Conservation (phyloP, 2,329 filamentous ascomycete species). For the Lasiodiplodia sp. region DNA sequence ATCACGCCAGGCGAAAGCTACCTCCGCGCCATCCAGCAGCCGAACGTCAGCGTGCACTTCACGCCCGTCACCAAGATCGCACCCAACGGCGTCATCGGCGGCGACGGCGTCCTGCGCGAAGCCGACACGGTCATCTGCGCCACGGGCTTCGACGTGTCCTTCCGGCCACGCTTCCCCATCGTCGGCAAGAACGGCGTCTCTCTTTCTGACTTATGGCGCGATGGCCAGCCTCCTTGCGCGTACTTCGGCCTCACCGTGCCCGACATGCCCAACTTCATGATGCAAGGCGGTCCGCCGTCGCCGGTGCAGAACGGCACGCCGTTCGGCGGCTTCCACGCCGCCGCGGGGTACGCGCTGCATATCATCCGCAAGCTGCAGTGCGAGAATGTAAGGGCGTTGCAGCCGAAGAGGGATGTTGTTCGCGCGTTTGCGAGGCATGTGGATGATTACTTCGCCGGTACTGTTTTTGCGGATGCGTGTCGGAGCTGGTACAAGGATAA, state of each 20-base stretch:
- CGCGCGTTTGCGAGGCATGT: conserved; percentile 59
- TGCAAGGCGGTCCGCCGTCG: conserved; percentile 47
- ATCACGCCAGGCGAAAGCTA: conserved; percentile 44
- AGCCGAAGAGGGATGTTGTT: conserved; percentile 58
- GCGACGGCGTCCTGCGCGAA: conserved; percentile 38
- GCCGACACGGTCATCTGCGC: conserved; percentile 37
- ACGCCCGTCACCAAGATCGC: conserved; percentile 39
- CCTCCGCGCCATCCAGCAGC: conserved; percentile 41
- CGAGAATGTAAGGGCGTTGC: conserved; percentile 54
- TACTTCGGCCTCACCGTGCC: conserved; percentile 57
- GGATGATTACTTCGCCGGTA: conserved; percentile 44
- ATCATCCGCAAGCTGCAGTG: conserved; percentile 60
- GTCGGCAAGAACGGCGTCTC: conserved; percentile 36
- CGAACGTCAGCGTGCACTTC: conserved; percentile 38
- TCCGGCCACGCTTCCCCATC: conserved; percentile 46
- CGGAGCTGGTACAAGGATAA: conserved; percentile 52
- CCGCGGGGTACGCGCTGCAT: conserved; percentile 53
- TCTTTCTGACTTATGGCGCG: conserved; percentile 42
- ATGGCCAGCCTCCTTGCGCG: conserved; percentile 42
- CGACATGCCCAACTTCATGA: conserved; percentile 55
- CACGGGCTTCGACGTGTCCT: conserved; percentile 30
- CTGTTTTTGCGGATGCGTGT: conserved; percentile 40
- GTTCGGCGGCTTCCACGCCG: conserved; percentile 50
- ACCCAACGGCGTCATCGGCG: conserved; percentile 40
- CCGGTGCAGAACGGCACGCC: conserved; percentile 52